phyloP scores from a whole-genome alignment of 139 green algal species.

The Chlamydomonas sphaeroides region DNA sequence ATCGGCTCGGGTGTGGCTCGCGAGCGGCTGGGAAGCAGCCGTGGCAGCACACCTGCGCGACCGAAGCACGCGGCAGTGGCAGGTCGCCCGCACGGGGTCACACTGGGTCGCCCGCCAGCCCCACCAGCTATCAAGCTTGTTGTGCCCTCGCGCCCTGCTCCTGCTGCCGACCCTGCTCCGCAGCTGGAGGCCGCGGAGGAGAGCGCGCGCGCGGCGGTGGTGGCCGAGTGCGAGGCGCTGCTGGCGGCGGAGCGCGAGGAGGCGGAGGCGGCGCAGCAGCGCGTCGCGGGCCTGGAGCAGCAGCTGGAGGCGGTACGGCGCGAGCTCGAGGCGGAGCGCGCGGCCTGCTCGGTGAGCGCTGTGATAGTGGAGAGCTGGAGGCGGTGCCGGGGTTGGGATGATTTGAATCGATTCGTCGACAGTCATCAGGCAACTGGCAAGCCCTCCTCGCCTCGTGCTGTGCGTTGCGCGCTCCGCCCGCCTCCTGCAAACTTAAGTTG shows the following conservation, averaged over 20 bases:
- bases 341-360: not conserved
- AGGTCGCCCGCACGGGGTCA: not conserved
- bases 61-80: no score
- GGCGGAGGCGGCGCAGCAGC: not conserved
- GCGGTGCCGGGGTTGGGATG: no score
- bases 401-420: no score
- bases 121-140: no score
- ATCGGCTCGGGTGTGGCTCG: no score
- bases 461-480: no score
- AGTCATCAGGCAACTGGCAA: no score
- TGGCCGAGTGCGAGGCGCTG: conserved; percentile 9
- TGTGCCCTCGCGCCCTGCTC: not conserved
- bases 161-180: not conserved
- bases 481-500: no score
- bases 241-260: not conserved
- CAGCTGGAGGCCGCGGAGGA: not conserved
- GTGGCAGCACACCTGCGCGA: no score
- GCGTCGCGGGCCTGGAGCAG: not conserved
- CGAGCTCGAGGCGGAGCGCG: not conserved
- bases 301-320: not conserved
- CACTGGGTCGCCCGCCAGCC: not conserved
- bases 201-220: not conserved
- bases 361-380: no score
- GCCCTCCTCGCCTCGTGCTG: no score
- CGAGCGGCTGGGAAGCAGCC: no score